phyloP scores from a whole-genome alignment of 108 stramenopile species.

The Aurantiochytrium sp. region DNA sequence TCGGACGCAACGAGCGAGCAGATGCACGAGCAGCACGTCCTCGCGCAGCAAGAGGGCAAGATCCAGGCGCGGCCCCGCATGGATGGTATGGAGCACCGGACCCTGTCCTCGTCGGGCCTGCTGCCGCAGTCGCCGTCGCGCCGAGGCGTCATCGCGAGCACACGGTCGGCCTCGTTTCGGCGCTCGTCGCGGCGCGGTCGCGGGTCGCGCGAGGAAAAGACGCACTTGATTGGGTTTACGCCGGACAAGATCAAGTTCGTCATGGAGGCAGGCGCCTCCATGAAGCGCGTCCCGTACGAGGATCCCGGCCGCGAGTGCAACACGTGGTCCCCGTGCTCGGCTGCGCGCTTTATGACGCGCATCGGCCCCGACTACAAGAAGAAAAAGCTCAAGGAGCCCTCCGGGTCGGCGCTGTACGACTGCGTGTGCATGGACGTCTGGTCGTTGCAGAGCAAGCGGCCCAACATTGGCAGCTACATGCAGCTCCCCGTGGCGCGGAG shows the following conservation, averaged over 20 bases:
- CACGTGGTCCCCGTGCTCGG: not conserved
- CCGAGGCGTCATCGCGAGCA: not conserved
- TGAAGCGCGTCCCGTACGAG: slow-evolving; percentile 19
- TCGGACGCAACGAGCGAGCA: not conserved
- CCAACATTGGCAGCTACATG: slow-evolving; percentile 15
- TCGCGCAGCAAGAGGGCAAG: too few relatives aligned
- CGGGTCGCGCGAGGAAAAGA: not conserved
- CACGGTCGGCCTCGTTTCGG: not conserved
- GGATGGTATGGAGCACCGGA: not conserved
- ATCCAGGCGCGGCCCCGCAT: too few relatives aligned
- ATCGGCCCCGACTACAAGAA: slow-evolving; percentile 22
- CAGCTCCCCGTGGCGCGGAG: not conserved
- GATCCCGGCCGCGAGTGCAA: slow-evolving; percentile 7
- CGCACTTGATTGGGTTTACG: not conserved
- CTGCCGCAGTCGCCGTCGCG: not conserved
- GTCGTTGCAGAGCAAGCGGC: slow-evolving; percentile 11
- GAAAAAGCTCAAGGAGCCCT: not conserved
- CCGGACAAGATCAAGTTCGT: slow-evolving; percentile 15
- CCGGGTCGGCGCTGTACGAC: not conserved
- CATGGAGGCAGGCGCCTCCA: slow-evolving; percentile 22
- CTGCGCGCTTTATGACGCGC: not conserved
- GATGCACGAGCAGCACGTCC: too few relatives aligned
- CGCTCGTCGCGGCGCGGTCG: not conserved
- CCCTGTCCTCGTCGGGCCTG: not conserved
- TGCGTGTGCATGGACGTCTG: slow-evolving; percentile 18